Base-by-base conservation (phyloP, 495 filamentous ascomycete species). In the Tricharina praecox region DNA sequence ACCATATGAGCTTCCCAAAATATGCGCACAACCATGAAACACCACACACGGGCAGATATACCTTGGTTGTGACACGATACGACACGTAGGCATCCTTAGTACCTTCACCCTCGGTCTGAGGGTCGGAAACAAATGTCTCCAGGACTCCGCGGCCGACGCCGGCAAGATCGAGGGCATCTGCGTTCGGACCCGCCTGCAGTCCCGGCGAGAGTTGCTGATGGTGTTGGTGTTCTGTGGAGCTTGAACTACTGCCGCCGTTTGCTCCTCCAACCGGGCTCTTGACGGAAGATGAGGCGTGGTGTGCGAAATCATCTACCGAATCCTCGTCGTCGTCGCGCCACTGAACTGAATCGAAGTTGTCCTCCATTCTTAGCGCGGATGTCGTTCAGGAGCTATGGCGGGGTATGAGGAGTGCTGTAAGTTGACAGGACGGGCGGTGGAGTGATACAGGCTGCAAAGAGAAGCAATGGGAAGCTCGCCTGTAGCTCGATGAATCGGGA, bases 21-120 rank as follows among this genome's bases (percentile, higher is more conserved):
- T n/a, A n/a, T n/a, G n/a, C n/a, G n/a, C n/a, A n/a, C n/a, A n/a
- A n/a, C n/a, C n/a, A n/a, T n/a, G n/a, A n/a, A n/a, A n/a, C n/a
- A n/a, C n/a, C n/a, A n/a, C n/a, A n/a, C n/a, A n/a, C n/a, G n/a
- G n/a, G n/a, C n/a, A n/a, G n/a, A 69, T 77, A 34, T 68, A 94
- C 90, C 66, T 82, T 70, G 21, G 92, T 94, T 36, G 85, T 86
- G 49, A 96, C 85, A 21, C 86, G 66, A 65, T 96, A 97, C 5
- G 88, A 95, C 41, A 96, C 79, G 68, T 88, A 97, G 41, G 84
- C 81, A 66, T 96, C 87, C 64, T 94, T 95, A 43, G 86, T 92
- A n/a, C 92, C 88, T 58, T 95, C 85, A 54, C 82, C 84, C 65
- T 94, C 90, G 61, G 94, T 95, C 55, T 84, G 70, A 15, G 90